phyloP scores from a whole-genome alignment of 2,329 filamentous ascomycete species.

The Aspergillus aculeatinus region DNA sequence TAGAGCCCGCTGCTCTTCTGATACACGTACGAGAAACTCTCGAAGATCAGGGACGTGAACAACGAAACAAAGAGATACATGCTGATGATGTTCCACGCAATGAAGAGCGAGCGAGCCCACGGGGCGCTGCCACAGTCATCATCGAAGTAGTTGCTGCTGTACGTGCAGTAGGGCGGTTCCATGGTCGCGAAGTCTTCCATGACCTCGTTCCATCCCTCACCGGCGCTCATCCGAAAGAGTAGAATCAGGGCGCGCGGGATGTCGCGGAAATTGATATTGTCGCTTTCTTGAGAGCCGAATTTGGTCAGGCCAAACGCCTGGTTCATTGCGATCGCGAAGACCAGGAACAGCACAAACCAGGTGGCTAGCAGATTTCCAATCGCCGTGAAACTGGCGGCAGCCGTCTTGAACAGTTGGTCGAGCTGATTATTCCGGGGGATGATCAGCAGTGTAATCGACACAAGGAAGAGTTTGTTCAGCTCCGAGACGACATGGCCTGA shows the following conservation, averaged over 20 bases:
- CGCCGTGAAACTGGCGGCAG: slow-evolving; percentile 83
- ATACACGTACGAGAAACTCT: slow-evolving; percentile 99
- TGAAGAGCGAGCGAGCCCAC: slow-evolving; percentile 88
- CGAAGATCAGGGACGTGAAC: slow-evolving; percentile 97
- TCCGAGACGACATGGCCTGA: slow-evolving; percentile 64
- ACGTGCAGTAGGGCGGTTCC: slow-evolving; percentile 75
- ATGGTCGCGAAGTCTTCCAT: slow-evolving; percentile 95
- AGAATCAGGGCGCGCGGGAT: slow-evolving; percentile 92
- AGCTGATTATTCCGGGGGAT: slow-evolving; percentile 96
- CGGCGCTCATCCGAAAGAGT: slow-evolving; percentile 87
- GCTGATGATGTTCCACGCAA: slow-evolving; percentile 97
- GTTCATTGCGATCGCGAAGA: slow-evolving; percentile 93
- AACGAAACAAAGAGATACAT: slow-evolving; percentile 99
- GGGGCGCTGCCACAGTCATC: slow-evolving; percentile 89
- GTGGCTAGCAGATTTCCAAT: slow-evolving; percentile 92
- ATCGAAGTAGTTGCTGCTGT: slow-evolving; percentile 69
- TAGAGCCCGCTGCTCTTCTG: slow-evolving; percentile 92
- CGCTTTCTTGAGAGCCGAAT: slow-evolving; percentile 70
- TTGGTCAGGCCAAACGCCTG: slow-evolving; percentile 94
- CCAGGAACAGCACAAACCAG: slow-evolving; percentile 94
- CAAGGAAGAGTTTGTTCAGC: slow-evolving; percentile 90
- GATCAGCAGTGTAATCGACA: slow-evolving; percentile 81
- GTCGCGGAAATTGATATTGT: slow-evolving; percentile 87
- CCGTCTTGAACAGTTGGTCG: slow-evolving; percentile 98
- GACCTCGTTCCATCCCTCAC: slow-evolving; percentile 93